phyloP scores from a whole-genome alignment of 306 rosid species.

The Astragalus glycyphyllos region DNA sequence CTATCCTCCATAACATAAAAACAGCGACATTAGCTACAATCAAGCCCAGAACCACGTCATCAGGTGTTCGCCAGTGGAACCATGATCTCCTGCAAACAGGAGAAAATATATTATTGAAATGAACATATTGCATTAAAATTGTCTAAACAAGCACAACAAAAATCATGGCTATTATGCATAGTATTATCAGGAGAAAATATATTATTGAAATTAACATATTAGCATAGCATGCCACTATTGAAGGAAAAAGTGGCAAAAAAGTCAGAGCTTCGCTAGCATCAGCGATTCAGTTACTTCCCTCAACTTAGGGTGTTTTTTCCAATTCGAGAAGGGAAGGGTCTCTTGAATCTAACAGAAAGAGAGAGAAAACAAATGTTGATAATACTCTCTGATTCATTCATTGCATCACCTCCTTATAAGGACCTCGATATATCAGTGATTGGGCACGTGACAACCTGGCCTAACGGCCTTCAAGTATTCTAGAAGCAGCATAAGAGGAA shows the following conservation, averaged over 20 bases:
- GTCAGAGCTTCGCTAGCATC: not conserved
- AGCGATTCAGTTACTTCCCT: not conserved
- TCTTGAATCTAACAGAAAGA: too few species aligned
- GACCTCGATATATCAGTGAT: too few species aligned
- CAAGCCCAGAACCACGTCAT: conserved; percentile 68
- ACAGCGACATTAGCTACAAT: conserved; percentile 78
- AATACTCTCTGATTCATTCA: too few species aligned
- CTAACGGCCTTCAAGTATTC: too few species aligned
- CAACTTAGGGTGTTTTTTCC: too few species aligned
- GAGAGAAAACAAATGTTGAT: too few species aligned
- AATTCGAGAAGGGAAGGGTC: too few species aligned
- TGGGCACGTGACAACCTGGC: too few species aligned
- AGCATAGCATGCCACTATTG: not conserved
- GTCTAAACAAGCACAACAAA: not conserved
- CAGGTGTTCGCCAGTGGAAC: conserved; percentile 53
- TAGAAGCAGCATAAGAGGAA: too few species aligned
- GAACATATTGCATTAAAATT: conserved; percentile 6
- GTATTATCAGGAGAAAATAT: not conserved
- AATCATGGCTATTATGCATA: conserved; percentile 12
- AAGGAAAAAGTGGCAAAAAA: conserved; percentile 11
- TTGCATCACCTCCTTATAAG: too few species aligned
- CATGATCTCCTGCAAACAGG: conserved; percentile 66
- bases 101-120: conserved; percentile 43
- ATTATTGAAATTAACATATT: not conserved
- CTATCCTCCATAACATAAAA: conserved; percentile 68